These are phyloP conservation scores for Fusarium heterosporum DNA, from an alignment of 2,329 filamentous ascomycete species.

Conservation along the genomic window DNA sequence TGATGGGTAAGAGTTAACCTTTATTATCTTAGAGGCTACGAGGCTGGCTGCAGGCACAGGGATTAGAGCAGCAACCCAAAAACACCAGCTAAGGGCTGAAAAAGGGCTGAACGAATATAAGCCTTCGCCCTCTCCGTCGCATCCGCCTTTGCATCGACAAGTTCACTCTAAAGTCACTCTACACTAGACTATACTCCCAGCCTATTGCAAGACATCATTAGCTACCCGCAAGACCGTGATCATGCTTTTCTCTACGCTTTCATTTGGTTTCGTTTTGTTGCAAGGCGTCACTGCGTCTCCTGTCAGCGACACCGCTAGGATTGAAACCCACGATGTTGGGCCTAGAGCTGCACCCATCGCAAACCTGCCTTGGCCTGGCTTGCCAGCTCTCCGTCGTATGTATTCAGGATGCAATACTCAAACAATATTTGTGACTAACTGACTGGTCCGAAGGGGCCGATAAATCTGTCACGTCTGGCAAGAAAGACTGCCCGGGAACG, in stretches of 20 bases:
- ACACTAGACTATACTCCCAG: conserved; percentile 5
- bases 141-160: background rate
- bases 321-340: conserved; percentile 22
- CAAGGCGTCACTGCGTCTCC: conserved; percentile 26
- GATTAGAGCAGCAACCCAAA: background rate
- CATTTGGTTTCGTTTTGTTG: conserved; percentile 15
- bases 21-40: background rate
- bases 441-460: background rate
- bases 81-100: background rate
- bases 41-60: background rate
- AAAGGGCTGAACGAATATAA: conserved; percentile 1
- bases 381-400: background rate
- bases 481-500: background rate
- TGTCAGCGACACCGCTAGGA: background rate
- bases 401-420: too few relatives aligned
- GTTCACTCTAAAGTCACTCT: background rate
- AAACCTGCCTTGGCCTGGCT: conserved; percentile 29
- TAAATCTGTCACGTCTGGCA: background rate
- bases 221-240: conserved; percentile 5
- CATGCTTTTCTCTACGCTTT: conserved; percentile 31
- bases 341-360: conserved; percentile 12
- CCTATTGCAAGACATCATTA: conserved; percentile 1
- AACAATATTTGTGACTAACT: too few relatives aligned
- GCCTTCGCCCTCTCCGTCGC: background rate
- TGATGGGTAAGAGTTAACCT: background rate